Evolutionary conservation across 2,329 filamentous ascomycete genomes (phyloP), one percentile per base, ranked within the genome.

Genomic region (Fusarium anthophilum): DNA sequence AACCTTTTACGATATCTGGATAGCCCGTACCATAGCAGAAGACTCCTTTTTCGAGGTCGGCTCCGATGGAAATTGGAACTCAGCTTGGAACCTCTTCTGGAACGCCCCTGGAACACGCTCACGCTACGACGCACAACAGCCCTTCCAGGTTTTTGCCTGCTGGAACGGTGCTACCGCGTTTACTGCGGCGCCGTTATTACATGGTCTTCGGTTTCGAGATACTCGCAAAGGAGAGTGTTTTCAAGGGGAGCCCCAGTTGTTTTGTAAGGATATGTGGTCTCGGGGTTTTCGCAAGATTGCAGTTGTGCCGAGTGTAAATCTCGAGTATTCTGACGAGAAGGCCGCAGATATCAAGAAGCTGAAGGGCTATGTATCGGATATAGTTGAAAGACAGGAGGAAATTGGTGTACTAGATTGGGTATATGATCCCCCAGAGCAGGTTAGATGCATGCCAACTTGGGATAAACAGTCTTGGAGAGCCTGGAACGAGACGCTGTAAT

Each of bases 121-220:
- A 5, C 79, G 84, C 6, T 84, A 84, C 60, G 51, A 69, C 1
- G 68, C 69, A 0, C 78, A 81, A 30, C 78, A 80, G n/a, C 88
- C 89, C 2, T 87, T 91, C 67, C 90, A 91, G 76, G 89, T 90
- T 0, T 91, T 89, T 66, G 79, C 88, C 2, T 91, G 90, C 78
- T 91, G 89, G 89, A 90, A 91, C 66, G 90, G 89, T 6, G 87
- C 86, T 0, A 83, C 83, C 0, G 84, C 83, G 0, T 85, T 91
- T 58, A 81, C 80, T 0, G 88, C 87, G 45, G 87, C 88, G 0
- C 76, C 91, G 14, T 65, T 89, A 8, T 79, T 81, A 0, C 79
- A 80, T 1, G 81, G 80, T 15, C 77, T 90, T 6, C 70, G 77
- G 11, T 91, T 91, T 74, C 83, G 89, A 3, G 75, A 80, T 22